A percentile compares a stretch with the other conserved stretches of the same genome.
Conservation (phyloP, 768 basidiomycete genomes). For the Russula compacta region DNA sequence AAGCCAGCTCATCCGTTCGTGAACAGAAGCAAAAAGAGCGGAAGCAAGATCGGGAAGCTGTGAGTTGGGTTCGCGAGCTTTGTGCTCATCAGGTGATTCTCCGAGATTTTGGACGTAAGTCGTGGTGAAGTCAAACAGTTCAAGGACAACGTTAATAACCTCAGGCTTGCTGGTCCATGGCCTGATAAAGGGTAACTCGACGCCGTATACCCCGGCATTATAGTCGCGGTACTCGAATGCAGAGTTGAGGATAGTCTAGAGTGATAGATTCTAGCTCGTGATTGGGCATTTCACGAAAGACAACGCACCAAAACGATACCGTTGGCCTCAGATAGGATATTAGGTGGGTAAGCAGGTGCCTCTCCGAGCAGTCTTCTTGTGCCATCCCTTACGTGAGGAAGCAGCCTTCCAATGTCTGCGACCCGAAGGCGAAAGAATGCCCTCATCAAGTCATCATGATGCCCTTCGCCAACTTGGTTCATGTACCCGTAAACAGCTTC, state of each 20-base stretch:
- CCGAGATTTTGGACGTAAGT: constrained; percentile 36
- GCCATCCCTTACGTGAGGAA: constrained; percentile 50
- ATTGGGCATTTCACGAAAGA: background rate
- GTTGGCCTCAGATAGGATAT: constrained; percentile 58
- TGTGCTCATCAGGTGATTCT: constrained; percentile 24
- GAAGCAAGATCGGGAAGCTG: constrained; percentile 61
- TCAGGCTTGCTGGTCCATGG: constrained; percentile 76
- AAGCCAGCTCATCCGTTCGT: constrained; percentile 64
- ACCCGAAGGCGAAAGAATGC: constrained; percentile 74
- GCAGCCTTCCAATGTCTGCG: constrained; percentile 53
- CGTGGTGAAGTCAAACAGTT: constrained; percentile 62
- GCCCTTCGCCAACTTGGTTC: constrained; percentile 42
- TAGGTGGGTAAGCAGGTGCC: constrained; percentile 35
- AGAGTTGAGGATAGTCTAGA: constrained; percentile 61
- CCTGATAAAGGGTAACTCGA: constrained; percentile 57
- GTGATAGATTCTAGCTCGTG: background rate
- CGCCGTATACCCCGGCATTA: constrained; percentile 67
- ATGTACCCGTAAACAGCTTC: constrained; percentile 66
- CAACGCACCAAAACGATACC: constrained; percentile 53
- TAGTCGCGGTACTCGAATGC: constrained; percentile 68
- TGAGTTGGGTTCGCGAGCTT: constrained; percentile 32
- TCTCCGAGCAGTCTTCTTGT: constrained; percentile 37
- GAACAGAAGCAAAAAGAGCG: constrained; percentile 53
- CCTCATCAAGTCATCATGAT: constrained; percentile 70
- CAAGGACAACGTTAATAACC: constrained; percentile 58